Base-by-base conservation (phyloP, 306 rosid species). In the Myrica gale region DNA sequence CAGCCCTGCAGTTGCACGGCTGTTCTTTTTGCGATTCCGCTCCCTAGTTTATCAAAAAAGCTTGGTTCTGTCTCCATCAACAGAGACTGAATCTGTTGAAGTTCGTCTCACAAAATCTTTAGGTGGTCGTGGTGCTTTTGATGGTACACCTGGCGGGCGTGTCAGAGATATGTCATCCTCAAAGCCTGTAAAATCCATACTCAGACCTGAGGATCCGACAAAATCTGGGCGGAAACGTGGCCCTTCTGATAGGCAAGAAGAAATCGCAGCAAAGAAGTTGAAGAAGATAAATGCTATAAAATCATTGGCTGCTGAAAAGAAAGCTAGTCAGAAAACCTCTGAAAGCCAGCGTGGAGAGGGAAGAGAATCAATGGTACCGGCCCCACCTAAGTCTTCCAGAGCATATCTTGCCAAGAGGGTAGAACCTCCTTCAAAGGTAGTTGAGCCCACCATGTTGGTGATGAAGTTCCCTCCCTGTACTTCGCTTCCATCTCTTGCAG, bases 161-260 rank as follows among this genome's bases (percentile, higher is more conserved):
- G 87, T 73, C 17, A 88, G 78, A 84, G 88, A 85, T 63, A 75
- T 71, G 0, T 72, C 95, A 9, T 50, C 73, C 41, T 83, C 85
- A 53, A 94, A 88, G 55, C 78, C 86, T 4, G 88, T 71, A 51
- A 96, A 89, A 85, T 93, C 87, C 57, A n/a, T 83, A 17, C 84
- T 74, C 75, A 85, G 99, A 78, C 83, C 88, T 5, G 89, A 83
- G 15, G 96, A 92, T 82, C 97, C 92, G 26, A 84, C 91, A 16
- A 86, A 82, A 81, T 73, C 91, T 68, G 99, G 99, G 69, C 84
- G 93, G 82, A 96, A 92, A 79, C 90, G 99, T 77, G 83, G 77
- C 20, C 91, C 84, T 32, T 92, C 99, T 60, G 99, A 90, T 76
- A 97, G 97, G 46, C 98, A 92, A 84, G 99, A 89, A 82, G 98